These are phyloP conservation scores for Apophysomyces sp. DNA, from an alignment of 371 early-diverging fungal genomes.

Conservation along the genomic window DNA sequence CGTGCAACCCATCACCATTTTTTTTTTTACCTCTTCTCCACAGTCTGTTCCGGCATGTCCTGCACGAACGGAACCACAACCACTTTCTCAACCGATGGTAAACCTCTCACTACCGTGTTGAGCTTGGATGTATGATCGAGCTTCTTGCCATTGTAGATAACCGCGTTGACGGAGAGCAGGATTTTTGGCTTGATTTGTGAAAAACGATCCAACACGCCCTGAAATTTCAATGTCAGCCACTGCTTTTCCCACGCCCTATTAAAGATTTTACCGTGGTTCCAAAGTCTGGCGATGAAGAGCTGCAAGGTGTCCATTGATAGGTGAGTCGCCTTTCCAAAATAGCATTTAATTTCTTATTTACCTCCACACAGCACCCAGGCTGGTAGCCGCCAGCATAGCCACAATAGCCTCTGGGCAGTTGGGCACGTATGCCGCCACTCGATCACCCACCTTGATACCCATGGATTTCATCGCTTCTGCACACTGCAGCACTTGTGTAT, in stretches of 20 bases:
- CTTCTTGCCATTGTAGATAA: slow-evolving; percentile 86
- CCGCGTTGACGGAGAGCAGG: slow-evolving; percentile 87
- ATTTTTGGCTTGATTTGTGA: slow-evolving; percentile 93
- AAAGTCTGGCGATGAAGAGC: slow-evolving; percentile 94
- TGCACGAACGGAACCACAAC: slow-evolving; percentile 76
- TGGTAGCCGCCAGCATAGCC: slow-evolving; percentile 90
- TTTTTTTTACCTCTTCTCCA: slow-evolving; percentile 29
- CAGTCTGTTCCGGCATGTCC: slow-evolving; percentile 3
- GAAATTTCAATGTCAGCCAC: slow-evolving; percentile 5
- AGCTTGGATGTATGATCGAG: slow-evolving; percentile 84
- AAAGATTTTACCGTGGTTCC: slow-evolving; percentile 67
- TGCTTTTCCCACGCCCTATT: slow-evolving; percentile 8
- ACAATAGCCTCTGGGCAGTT: slow-evolving; percentile 87
- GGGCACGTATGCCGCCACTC: slow-evolving; percentile 92
- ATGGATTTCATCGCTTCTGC: slow-evolving; percentile 70
- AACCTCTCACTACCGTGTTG: slow-evolving; percentile 62
- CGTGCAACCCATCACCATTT: slow-evolving; percentile 16
- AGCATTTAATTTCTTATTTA: slow-evolving; percentile 23
- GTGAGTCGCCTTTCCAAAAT: background rate
- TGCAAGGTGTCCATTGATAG: no score
- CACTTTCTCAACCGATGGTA: slow-evolving; percentile 65
- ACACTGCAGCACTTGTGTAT: slow-evolving; percentile 68
- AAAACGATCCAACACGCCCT: slow-evolving; percentile 95
- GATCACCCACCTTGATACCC: slow-evolving; percentile 84
- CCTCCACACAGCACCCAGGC: slow-evolving; percentile 96